Evolutionary conservation across 164 flowering plant species (phyloP).

Genomic region (Dillenia turbinata): DNA sequence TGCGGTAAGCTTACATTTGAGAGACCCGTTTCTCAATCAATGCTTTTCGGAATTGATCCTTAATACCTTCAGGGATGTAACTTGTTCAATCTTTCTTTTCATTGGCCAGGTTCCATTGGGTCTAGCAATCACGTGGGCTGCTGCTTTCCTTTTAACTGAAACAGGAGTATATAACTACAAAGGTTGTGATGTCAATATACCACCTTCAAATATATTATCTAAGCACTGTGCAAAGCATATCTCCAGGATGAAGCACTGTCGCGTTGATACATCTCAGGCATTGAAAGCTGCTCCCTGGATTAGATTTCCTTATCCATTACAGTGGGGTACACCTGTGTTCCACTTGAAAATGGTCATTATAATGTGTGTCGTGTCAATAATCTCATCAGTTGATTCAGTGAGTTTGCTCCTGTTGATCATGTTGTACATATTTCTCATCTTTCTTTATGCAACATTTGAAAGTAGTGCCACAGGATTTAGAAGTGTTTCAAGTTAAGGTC

Average conservation of each 20-base stretch:
- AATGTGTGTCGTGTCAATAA: constrained; percentile 89
- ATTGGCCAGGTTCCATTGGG: constrained; percentile 85
- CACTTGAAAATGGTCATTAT: constrained; percentile 79
- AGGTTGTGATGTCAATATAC: constrained; percentile 78
- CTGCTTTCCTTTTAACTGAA: constrained; percentile 84
- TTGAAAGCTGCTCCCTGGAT: constrained; percentile 86
- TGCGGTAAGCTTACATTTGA: constrained; percentile 54
- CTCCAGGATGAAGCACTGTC: constrained; percentile 77
- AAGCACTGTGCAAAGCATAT: constrained; percentile 83
- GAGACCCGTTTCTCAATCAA: background rate
- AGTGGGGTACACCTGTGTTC: constrained; percentile 97
- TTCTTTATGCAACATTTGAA: too few relatives aligned
- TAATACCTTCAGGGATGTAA: background rate
- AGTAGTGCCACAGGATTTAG: too few relatives aligned
- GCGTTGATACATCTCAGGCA: constrained; percentile 87
- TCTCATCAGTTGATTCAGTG: constrained; percentile 94
- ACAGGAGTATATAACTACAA: constrained; percentile 86
- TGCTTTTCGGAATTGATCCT: background rate
- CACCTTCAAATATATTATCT: constrained; percentile 78
- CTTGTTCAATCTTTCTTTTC: background rate
- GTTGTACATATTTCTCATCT: too few relatives aligned
- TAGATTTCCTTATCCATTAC: constrained; percentile 96
- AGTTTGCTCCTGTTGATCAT: constrained; percentile 21
- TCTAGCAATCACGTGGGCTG: constrained; percentile 89
- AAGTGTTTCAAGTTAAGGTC: too few relatives aligned